phyloP scores from a whole-genome alignment of 192 early-diverging fungal genomes.

The Backusella parvicylindrica region DNA sequence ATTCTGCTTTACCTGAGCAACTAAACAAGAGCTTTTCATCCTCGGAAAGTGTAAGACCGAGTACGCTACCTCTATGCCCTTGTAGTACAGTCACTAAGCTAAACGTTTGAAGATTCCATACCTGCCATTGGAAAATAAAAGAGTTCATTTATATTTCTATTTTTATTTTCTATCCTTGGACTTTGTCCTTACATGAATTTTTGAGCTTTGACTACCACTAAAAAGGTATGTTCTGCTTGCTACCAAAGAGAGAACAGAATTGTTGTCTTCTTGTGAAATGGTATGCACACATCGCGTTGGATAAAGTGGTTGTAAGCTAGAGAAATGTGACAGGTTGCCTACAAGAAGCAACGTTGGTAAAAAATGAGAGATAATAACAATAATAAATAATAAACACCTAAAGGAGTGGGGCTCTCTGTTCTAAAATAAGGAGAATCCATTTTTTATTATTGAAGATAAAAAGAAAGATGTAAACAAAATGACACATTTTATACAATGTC shows the following conservation, averaged over 20 bases:
- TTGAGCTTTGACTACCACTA: slow-evolving; percentile 62
- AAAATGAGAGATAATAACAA: neutral
- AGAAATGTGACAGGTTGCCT: slow-evolving; percentile 27
- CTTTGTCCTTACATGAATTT: slow-evolving; percentile 54
- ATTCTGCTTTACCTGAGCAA: slow-evolving; percentile 46
- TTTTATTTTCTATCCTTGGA: neutral
- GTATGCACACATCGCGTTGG: slow-evolving; percentile 43
- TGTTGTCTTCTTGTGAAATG: slow-evolving; percentile 47
- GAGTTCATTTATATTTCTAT: neutral
- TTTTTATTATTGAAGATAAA: neutral
- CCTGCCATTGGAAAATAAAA: slow-evolving; percentile 16
- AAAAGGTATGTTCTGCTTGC: slow-evolving; percentile 55
- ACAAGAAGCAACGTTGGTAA: neutral
- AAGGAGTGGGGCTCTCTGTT: slow-evolving; percentile 8
- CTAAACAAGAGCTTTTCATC: slow-evolving; percentile 49
- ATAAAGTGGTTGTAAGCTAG: slow-evolving; percentile 8
- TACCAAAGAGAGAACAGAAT: slow-evolving; percentile 61
- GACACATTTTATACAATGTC: neutral
- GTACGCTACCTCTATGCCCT: slow-evolving; percentile 49
- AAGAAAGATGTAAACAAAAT: neutral
- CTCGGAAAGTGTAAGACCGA: slow-evolving; percentile 40
- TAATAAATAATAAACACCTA: neutral
- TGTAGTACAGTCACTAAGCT: slow-evolving; percentile 43
- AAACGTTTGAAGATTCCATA: slow-evolving; percentile 51
- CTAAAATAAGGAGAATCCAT: slow-evolving; percentile 7